Percentiles rank a stretch among this genome's conserved stretches.
phyloP scores from a whole-genome alignment of 2,329 filamentous ascomycete genomes.

The Rhexocercosporidium sp. region DNA sequence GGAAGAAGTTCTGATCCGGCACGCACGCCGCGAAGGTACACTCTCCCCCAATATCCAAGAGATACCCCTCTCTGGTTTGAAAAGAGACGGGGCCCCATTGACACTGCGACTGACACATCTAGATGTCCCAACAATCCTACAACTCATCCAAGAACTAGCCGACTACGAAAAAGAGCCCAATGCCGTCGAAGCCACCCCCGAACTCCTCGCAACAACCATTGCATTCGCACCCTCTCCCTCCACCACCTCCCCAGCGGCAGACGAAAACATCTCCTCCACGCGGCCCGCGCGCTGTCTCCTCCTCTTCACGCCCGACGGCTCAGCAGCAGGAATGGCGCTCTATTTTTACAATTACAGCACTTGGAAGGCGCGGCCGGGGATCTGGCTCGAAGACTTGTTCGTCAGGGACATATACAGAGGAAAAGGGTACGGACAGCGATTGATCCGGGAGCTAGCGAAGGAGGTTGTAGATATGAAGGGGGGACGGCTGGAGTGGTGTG shows the following conservation, averaged over 20 bases:
- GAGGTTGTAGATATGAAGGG: constrained; percentile 77
- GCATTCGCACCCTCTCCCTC: constrained; percentile 69
- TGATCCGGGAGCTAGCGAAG: constrained; percentile 78
- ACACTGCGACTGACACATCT: not conserved
- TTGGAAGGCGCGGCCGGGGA: constrained; percentile 84
- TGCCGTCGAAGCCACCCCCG: constrained; percentile 74
- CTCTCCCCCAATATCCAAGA: not conserved
- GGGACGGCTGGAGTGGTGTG: constrained; percentile 84
- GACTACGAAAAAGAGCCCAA: constrained; percentile 82
- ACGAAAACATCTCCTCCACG: constrained; percentile 58
- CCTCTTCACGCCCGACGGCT: constrained; percentile 55
- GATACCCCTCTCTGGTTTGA: not conserved
- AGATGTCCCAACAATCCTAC: constrained; percentile 85
- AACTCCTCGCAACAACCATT: constrained; percentile 74
- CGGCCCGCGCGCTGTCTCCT: constrained; percentile 80
- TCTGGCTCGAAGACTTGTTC: constrained; percentile 95
- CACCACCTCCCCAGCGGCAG: constrained; percentile 44
- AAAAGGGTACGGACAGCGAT: constrained; percentile 77
- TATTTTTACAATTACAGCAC: constrained; percentile 98
- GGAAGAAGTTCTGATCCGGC: constrained; percentile 50
- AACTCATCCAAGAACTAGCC: constrained; percentile 83
- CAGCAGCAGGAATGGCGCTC: constrained; percentile 76
- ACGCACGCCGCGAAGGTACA: constrained; percentile 64
- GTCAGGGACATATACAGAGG: constrained; percentile 74
- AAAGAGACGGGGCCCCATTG: not conserved